Conservation (phyloP, 176 grass and related monocot species). For the Phoenix dactylifera region DNA sequence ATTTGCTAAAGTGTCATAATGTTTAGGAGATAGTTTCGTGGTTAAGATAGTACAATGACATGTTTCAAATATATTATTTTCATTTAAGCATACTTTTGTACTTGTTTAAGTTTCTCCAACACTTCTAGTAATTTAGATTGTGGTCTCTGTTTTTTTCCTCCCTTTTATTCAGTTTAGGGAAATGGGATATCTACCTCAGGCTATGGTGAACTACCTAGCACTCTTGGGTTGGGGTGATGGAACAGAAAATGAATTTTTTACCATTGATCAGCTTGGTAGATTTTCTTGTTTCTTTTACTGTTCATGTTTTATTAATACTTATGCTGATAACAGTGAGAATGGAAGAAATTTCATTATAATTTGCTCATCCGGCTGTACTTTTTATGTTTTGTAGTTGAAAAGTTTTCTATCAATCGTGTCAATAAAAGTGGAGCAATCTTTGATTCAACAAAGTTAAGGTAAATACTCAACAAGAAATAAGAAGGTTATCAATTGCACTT, state of each 20-base stretch:
- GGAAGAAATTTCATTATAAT: no score
- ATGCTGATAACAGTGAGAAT: no score
- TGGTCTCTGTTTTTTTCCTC: constrained; percentile 12
- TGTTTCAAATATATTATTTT: no score
- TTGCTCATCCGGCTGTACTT: neutral
- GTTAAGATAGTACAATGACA: no score
- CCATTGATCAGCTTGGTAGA: constrained; percentile 68
- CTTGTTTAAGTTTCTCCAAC: constrained; percentile 1
- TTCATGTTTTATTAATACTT: no score
- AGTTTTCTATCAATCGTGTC: constrained; percentile 85
- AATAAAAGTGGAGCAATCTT: constrained; percentile 99
- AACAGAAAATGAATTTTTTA: constrained; percentile 98
- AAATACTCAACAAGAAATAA: neutral
- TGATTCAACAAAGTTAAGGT: constrained; percentile 85
- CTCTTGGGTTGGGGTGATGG: constrained; percentile 95
- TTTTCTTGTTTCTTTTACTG: constrained; percentile 7
- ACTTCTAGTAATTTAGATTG: neutral
- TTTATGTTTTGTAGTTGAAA: constrained; percentile 46
- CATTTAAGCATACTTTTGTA: no score
- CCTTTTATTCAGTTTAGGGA: constrained; percentile 57
- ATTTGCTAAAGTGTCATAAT: neutral
- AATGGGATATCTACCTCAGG: constrained; percentile 97
- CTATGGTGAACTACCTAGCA: constrained; percentile 95
- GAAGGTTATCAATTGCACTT: no score
- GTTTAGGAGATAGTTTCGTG: no score